Percentiles rank a stretch among this genome's conserved stretches.
These are phyloP conservation scores for Chlorella vulgaris DNA, from an alignment of 139 green algal species.

Conservation along the genomic window DNA sequence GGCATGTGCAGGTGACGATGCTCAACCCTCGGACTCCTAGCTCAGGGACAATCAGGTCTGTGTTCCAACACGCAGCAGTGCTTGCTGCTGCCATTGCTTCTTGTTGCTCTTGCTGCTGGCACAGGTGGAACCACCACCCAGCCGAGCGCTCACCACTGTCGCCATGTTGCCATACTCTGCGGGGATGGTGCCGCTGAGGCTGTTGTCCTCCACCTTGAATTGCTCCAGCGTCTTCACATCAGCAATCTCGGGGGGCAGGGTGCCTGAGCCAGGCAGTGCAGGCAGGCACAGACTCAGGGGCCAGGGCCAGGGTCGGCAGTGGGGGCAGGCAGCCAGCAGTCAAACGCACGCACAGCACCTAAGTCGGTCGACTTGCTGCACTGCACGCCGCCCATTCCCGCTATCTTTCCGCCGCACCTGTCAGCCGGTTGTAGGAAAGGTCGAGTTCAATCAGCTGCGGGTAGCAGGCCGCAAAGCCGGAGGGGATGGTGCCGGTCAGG, in stretches of 20 bases:
- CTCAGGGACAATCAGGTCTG: too few species aligned
- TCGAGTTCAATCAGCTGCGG: constrained; percentile 46
- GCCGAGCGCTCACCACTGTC: background rate
- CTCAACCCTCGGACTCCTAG: too few species aligned
- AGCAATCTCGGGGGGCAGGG: constrained; percentile 35
- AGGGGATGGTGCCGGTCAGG: constrained; percentile 35
- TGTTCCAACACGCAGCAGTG: background rate
- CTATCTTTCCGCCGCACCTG: background rate
- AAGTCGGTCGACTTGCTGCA: background rate
- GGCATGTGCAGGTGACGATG: background rate
- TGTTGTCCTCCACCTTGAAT: constrained; percentile 45
- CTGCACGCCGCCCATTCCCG: background rate
- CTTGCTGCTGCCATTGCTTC: background rate
- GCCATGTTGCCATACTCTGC: constrained; percentile 11
- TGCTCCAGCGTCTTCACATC: constrained; percentile 29
- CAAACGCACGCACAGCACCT: background rate
- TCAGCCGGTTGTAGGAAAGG: constrained; percentile 11
- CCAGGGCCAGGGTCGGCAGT: background rate
- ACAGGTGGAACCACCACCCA: too few species aligned
- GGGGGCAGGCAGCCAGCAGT: background rate
- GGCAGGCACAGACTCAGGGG: background rate
- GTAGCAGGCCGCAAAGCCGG: constrained; percentile 39
- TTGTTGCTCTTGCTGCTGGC: too few species aligned
- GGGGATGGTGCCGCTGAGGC: constrained; percentile 21
- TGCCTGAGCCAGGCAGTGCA: background rate